A percentile compares a stretch with the other conserved stretches of the same genome.
These are phyloP conservation scores for Ogataea methanolica DNA, from an alignment of 805 yeast genomes.

Conservation along the genomic window DNA sequence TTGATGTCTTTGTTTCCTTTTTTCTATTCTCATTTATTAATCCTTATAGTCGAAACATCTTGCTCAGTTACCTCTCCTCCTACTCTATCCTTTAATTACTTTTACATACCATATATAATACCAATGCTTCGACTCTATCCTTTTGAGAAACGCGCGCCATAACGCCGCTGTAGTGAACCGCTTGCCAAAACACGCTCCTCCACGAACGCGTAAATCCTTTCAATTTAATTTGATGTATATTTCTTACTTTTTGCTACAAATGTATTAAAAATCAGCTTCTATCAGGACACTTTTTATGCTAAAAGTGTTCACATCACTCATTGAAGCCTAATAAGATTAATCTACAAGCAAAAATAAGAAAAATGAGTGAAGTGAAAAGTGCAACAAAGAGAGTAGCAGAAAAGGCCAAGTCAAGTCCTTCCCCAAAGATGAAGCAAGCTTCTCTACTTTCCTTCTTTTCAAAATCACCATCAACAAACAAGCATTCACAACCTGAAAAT, in stretches of 20 bases:
- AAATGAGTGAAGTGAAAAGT: constrained; percentile 1
- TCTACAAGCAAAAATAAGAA: background rate
- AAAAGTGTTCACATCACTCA: too few relatives aligned
- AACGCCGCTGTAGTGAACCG: too few relatives aligned
- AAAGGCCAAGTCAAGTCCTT: background rate
- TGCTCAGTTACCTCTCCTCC: background rate
- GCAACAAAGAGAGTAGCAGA: background rate
- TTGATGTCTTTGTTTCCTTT: background rate
- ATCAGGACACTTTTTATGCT: too few relatives aligned
- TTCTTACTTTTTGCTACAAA: too few relatives aligned
- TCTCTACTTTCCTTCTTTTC: constrained; percentile 29
- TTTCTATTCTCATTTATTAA: background rate
- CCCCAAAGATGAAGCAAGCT: constrained; percentile 14
- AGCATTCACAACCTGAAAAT: background rate
- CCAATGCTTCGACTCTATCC: too few relatives aligned
- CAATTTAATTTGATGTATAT: too few relatives aligned
- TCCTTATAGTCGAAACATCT: background rate
- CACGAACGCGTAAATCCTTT: too few relatives aligned
- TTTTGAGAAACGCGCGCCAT: too few relatives aligned
- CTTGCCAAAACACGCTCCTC: too few relatives aligned
- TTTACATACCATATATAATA: background rate
- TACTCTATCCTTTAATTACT: background rate
- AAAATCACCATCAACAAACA: constrained; percentile 5
- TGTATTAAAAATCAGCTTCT: too few relatives aligned
- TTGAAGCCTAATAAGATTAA: too few relatives aligned